Evolutionary conservation across 208 protist species (phyloP).

Genomic region (Crithidia mellificae): DNA sequence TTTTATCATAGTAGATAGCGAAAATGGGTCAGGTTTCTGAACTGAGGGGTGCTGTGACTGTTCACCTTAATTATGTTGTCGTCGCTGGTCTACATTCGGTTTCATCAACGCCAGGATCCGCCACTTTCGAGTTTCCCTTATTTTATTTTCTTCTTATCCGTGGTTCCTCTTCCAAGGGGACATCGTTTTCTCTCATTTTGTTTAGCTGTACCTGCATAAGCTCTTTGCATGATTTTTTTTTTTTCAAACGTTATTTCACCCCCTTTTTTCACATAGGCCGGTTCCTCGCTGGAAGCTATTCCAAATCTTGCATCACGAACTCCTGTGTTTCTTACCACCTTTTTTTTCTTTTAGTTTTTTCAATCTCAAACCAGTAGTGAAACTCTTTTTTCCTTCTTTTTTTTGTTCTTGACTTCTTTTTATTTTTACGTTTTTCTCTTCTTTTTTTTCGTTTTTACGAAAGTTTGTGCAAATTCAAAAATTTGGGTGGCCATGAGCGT

Average conservation of each 20-base stretch:
- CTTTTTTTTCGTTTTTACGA: slow-evolving; percentile 2
- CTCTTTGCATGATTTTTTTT: slow-evolving; percentile 8
- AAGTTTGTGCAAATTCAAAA: neutral
- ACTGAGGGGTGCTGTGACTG: too few species aligned
- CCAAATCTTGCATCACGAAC: neutral
- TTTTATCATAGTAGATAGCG: too few species aligned
- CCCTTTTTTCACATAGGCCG: neutral
- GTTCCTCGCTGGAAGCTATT: neutral
- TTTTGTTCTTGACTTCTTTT: slow-evolving; percentile 12
- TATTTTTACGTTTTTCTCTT: neutral
- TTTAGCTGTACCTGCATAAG: slow-evolving; percentile 2
- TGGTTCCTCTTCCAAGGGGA: neutral
- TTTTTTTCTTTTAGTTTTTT: slow-evolving; percentile 1
- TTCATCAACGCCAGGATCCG: neutral
- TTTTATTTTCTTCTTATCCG: slow-evolving; percentile 15
- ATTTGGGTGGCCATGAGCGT: too few species aligned
- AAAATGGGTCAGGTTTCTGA: too few species aligned
- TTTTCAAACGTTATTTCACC: too few species aligned
- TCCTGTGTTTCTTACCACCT: slow-evolving; percentile 1
- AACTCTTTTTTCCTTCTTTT: slow-evolving; percentile 12
- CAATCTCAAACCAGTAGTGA: neutral
- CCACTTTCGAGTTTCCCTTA: slow-evolving; percentile 3
- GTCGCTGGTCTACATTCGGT: neutral
- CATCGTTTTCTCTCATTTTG: neutral
- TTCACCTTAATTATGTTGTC: too few species aligned